Conservation (phyloP, 805 yeast species). For the Yamadazyma tumulicola region DNA sequence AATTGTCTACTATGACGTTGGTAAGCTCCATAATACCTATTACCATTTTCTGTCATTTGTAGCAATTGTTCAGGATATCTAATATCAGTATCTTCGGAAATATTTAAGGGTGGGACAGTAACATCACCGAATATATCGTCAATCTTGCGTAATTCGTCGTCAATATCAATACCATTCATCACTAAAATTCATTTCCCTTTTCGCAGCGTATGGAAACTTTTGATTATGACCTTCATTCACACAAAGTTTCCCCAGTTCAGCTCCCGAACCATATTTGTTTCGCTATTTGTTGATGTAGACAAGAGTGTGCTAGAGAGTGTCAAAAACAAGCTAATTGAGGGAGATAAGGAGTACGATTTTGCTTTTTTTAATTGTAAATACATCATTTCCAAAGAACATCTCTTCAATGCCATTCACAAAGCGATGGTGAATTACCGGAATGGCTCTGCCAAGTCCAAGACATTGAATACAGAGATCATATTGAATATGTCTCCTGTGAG, state of each 20-base stretch:
- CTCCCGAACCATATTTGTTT: conserved; percentile 26
- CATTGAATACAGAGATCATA: conserved; percentile 68
- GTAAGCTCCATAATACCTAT: conserved; percentile 27
- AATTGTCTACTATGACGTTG: conserved; percentile 37
- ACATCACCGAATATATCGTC: conserved; percentile 14
- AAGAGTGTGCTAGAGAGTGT: conserved; percentile 38
- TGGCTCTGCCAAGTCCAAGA: conserved; percentile 55
- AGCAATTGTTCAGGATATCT: conserved; percentile 33
- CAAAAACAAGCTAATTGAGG: conserved; percentile 41
- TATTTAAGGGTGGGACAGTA: conserved; percentile 6
- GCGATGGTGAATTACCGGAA: conserved; percentile 50
- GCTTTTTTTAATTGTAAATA: conserved; percentile 63
- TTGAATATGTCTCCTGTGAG: conserved; percentile 67
- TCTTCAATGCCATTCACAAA: conserved; percentile 57
- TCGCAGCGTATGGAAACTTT: background rate
- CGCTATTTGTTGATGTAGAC: conserved; percentile 45
- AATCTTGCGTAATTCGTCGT: conserved; percentile 1
- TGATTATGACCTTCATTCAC: background rate
- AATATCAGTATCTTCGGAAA: background rate
- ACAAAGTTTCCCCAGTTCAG: conserved; percentile 45
- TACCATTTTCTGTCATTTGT: conserved; percentile 26
- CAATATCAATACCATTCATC: background rate
- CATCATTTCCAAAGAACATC: conserved; percentile 58
- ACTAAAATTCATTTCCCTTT: too few species aligned
- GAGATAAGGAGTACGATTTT: conserved; percentile 49